Evolutionary conservation across 1,139 yeast species (phyloP), one percentile per base, ranked within the genome.

Genomic region (Taphrina wiesneri): DNA sequence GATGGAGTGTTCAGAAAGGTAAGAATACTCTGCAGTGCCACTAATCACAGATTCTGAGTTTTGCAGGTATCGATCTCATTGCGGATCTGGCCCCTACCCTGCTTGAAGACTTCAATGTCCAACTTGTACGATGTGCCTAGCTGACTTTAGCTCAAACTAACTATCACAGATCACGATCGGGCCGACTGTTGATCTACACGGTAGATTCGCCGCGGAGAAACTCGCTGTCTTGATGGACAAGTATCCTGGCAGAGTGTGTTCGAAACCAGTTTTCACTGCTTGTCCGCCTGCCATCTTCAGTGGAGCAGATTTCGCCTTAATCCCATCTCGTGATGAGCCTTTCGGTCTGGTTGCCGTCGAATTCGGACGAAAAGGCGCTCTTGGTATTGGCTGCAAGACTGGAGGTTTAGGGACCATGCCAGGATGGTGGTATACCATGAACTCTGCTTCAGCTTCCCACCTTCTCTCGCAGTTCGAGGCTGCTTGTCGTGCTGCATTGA

Each of bases 341-440:
- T 65, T 65, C 30, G 67, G 67, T 13, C 46, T 65, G 19, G 67
- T 65, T 15, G 67, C 67, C 32, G 67, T 65, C 0, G 67, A 65
- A 32, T 65, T 65, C 28, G 67, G 67, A 9, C 63, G 67, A 15
- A 65, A 65, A 36, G 67, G 67, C 5, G 67, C 67, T 30, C 41
- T 65, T 11, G 67, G 65, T 43, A 65, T 65, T 21, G 67, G 67
- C 21, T 66, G 66, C 32, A 66, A 65, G 19, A 65, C 62, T 36
- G 67, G 67, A 17, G 67, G 67, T 34, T 39, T 65, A 21, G 67
- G 67, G 6, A 54, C 51, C 13, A 65, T 65, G 67, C 67, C 67
- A 9, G 67, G 67, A 7, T 65, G 67, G 67, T 65, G 67, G 67
- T 65, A 59, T 36, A 59, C 67, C 21, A 65, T 65, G 53, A 65